A percentile compares a stretch with the other conserved stretches of the same genome.
Conservation (phyloP, 2,329 filamentous ascomycete species). For the Aspergillus sp. region DNA sequence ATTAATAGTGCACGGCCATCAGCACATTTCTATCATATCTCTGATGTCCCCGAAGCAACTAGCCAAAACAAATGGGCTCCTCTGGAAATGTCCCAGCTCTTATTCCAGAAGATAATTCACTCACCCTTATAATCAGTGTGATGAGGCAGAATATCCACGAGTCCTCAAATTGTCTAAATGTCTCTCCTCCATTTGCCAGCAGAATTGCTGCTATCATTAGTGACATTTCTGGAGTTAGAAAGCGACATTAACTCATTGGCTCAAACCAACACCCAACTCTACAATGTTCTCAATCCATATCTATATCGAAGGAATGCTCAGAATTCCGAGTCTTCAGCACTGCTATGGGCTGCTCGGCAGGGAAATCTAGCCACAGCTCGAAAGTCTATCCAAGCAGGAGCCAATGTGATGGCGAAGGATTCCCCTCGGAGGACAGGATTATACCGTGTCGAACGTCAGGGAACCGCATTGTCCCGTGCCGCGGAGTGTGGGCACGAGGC, state of each 20-base stretch:
- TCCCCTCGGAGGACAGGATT: neutral
- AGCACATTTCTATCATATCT: no score
- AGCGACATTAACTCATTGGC: neutral
- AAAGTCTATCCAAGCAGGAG: neutral
- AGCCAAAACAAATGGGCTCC: no score
- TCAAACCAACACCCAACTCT: neutral
- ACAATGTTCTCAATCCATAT: neutral
- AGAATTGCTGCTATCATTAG: neutral
- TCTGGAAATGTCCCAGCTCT: no score
- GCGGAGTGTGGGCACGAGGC: conserved; percentile 4
- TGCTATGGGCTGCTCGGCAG: neutral
- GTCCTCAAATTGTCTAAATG: no score
- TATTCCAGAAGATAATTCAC: no score
- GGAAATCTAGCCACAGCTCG: neutral
- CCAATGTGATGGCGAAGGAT: neutral
- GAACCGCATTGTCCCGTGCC: neutral
- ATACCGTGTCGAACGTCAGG: neutral
- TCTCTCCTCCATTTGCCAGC: neutral
- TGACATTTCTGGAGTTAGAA: neutral
- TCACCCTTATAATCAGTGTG: no score
- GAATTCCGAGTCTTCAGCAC: neutral
- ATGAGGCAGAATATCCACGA: no score
- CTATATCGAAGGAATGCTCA: conserved; percentile 1
- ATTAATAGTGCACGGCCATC: no score
- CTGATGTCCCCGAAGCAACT: no score